phyloP scores from a whole-genome alignment of 441 rosid genomes.

The Mallotus repandus region DNA sequence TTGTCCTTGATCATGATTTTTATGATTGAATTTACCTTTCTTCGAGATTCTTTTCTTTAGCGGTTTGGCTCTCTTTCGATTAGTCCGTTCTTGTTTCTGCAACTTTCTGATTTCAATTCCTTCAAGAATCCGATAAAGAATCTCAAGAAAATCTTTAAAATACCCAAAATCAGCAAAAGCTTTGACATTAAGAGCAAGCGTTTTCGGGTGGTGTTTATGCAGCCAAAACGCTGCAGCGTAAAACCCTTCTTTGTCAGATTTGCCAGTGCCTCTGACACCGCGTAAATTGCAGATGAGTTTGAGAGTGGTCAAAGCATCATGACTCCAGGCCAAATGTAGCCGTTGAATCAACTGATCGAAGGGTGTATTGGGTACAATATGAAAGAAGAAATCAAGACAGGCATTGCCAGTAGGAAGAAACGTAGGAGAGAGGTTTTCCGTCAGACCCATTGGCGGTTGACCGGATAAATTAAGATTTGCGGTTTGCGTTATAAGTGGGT shows the following conservation, averaged over 20 bases:
- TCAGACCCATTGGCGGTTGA: not conserved
- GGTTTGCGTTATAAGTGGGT: not conserved
- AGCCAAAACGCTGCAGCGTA: constrained; percentile 14
- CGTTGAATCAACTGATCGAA: not conserved
- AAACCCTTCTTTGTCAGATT: constrained; percentile 15
- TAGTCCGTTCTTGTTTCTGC: not conserved
- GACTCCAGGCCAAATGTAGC: constrained; percentile 11
- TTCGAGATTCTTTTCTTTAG: not conserved
- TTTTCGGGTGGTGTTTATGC: constrained; percentile 12
- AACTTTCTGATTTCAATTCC: not conserved
- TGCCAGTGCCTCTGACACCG: constrained; percentile 14
- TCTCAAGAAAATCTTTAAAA: constrained; percentile 8
- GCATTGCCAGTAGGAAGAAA: constrained; percentile 15
- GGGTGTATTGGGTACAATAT: constrained; percentile 12
- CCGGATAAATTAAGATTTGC: not conserved
- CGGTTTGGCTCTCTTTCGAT: not conserved
- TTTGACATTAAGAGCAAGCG: constrained; percentile 3
- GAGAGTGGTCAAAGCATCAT: constrained; percentile 6
- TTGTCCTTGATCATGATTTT: no score
- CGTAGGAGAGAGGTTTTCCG: constrained; percentile 9
- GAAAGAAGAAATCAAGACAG: constrained; percentile 29
- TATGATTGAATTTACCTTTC: constrained; percentile 4
- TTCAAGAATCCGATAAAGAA: constrained; percentile 10
- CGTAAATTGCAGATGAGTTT: constrained; percentile 12
- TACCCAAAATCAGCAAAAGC: constrained; percentile 9